Evolutionary conservation across 371 early-diverging fungal species (phyloP), one percentile per base, ranked within the genome.

Genomic region (Mucor ambiguus): DNA sequence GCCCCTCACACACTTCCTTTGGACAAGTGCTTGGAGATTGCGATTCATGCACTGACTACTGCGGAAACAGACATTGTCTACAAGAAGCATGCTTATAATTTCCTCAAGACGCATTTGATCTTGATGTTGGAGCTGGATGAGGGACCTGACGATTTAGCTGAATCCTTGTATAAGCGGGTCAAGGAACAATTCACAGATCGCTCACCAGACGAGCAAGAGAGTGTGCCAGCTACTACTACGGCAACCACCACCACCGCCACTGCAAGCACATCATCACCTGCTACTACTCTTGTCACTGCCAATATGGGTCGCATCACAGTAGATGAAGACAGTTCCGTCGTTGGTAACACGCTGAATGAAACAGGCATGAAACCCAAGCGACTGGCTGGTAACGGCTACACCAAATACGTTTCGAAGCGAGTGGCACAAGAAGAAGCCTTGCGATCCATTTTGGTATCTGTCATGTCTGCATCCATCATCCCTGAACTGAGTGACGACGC

Each of bases 101-200:
- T 94, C 76, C 73, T 92, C 35, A 89, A 89, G 63, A 72, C 87
- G 7, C 89, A 85, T 65, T 71, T 93, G 1, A 87, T 91, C 2
- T 66, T 93, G n/a, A 76, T 93, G 75, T 63, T 95, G 22, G 89
- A 91, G 48, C 69, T 91, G 6, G 90, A 92, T 7, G 82, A 84
- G 44, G 88, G 87, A 16, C 72, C 83, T 0, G 87, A 81, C 2
- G 65, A 81, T 44, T 56, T 89, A 24, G 83, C 80, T 7, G 67
- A 78, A 37, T 74, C 79, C 8, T 74, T 90, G 9, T 82, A 73
- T 58, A 72, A 71, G 24, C 67, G 81, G 32, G 71, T 80, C 1
- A 74, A 80, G 46, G 62, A 70, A 22, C 80, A 79, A 44, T 49
- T 61, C 71, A 44, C 58, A 58, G 59, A 66, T 29, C 60, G 55